Evolutionary conservation across 202 grass and related monocot species (phyloP), one percentile per base, ranked within the genome.

Genomic region (Eragrostis tef): DNA sequence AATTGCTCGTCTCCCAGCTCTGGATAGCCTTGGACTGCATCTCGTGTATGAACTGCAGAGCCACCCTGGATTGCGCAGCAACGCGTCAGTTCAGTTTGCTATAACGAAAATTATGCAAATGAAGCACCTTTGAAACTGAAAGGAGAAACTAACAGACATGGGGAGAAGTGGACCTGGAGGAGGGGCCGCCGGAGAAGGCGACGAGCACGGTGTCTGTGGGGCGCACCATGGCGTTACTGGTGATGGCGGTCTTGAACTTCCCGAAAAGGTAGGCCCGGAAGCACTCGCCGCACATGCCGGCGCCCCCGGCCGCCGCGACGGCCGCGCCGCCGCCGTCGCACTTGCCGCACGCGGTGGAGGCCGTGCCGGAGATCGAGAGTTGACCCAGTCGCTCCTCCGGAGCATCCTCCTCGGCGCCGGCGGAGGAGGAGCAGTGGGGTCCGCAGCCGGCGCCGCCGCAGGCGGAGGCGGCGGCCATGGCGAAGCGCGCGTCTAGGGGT

Each of bases 241-340:
- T 90, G 44, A 99, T 89, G 19, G 93, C 84, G 54, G 94, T 79
- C 91, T 94, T 99, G 84, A 99, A 99, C 93, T 99, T 99, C 0
- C 89, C 91, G 68, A 87, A 94, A 0, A 99, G 80, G 21, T 96
- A 77, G 1, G 87, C 78, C 12, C 89, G 85, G 79, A 99, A 89
- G 82, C 93, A 99, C 2, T 83, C 81, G 21, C 45, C 17, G 52
- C 93, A 94, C 56, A 96, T 73, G 48, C 89, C 87, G 41, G 84
- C 77, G 75, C 88, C 88, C 25, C 73, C 89, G 70, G 86, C 74
- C 4, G 53, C 70, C 39, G 81, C 81, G 27, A 78, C 87, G 54
- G 66, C 65, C 57, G 64, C 49, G 41, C 36, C 81, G 62, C 84
- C 85, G 44, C 76, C 89, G 63, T 77, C 89, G 79, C 93, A 97